Percentiles rank a stretch among this genome's conserved stretches.
Conservation (phyloP, 176 grass and related monocot genomes). For the Themeda triandra region DNA sequence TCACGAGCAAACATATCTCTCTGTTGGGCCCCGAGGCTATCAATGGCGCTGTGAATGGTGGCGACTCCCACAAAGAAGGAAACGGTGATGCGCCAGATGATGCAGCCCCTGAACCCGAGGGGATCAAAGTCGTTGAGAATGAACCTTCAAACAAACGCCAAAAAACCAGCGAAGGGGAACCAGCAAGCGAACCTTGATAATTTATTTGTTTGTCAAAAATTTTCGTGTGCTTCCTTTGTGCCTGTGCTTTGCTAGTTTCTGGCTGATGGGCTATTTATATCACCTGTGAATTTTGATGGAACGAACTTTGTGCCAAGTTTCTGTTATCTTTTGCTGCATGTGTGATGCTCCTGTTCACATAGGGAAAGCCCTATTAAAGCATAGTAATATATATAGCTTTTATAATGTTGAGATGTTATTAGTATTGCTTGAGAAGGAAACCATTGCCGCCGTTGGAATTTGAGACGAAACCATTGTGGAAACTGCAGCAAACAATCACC, state of each 20-base stretch:
- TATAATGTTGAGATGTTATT: neutral
- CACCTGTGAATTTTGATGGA: slow-evolving; percentile 13
- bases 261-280: neutral
- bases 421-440: neutral
- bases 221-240: neutral
- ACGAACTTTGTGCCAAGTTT: neutral
- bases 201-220: neutral
- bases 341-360: neutral
- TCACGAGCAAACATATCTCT: slow-evolving; percentile 84
- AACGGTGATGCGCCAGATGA: slow-evolving; percentile 24
- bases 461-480: neutral
- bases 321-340: neutral
- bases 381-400: neutral
- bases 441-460: neutral
- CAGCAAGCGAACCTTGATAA: slow-evolving; percentile 40
- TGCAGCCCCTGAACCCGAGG: slow-evolving; percentile 27
- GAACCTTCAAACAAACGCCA: slow-evolving; percentile 58
- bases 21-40: slow-evolving; percentile 57
- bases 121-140: slow-evolving; percentile 1
- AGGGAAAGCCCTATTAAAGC: neutral
- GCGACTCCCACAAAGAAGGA: slow-evolving; percentile 17
- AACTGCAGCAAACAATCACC: too few relatives aligned
- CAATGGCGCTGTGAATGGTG: slow-evolving; percentile 37
- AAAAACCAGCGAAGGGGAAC: slow-evolving; percentile 37
- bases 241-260: neutral